A percentile compares a stretch with the other conserved stretches of the same genome.
Conservation (phyloP, 306 rosid species). For the Trifolium repens region DNA sequence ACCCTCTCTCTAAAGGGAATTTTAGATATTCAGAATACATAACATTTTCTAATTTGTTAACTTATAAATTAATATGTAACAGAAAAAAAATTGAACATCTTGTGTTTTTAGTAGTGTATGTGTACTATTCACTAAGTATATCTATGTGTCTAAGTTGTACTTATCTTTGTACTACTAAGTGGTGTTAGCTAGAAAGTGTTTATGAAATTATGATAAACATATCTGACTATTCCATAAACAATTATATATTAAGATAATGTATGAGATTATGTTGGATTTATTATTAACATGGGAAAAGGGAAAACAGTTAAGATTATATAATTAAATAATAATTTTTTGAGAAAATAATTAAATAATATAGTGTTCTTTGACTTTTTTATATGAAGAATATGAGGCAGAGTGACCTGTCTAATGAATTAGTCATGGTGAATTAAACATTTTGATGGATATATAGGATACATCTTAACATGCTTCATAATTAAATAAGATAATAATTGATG, state of each 20-base stretch:
- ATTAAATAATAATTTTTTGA: neutral
- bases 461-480: conserved; percentile 2
- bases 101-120: conserved; percentile 21
- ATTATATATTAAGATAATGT: conserved; percentile 3
- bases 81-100: conserved; percentile 1
- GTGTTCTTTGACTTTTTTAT: conserved; percentile 31
- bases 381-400: neutral
- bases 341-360: neutral
- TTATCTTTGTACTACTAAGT: conserved; percentile 23
- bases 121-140: conserved; percentile 31
- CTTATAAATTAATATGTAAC: conserved; percentile 33
- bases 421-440: conserved; percentile 15
- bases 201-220: conserved; percentile 15
- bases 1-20: conserved; percentile 35
- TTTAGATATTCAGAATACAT: conserved; percentile 37
- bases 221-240: conserved; percentile 19
- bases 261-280: conserved; percentile 16
- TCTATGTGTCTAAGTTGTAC: conserved; percentile 9
- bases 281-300: conserved; percentile 19
- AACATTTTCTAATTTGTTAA: conserved; percentile 35
- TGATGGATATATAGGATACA: neutral
- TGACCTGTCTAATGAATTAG: conserved; percentile 31
- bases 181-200: neutral
- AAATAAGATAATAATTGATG: neutral
- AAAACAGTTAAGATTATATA: neutral